These are phyloP conservation scores for Sporothrix curviconia DNA, from an alignment of 2,329 filamentous ascomycete genomes.

Conservation along the genomic window DNA sequence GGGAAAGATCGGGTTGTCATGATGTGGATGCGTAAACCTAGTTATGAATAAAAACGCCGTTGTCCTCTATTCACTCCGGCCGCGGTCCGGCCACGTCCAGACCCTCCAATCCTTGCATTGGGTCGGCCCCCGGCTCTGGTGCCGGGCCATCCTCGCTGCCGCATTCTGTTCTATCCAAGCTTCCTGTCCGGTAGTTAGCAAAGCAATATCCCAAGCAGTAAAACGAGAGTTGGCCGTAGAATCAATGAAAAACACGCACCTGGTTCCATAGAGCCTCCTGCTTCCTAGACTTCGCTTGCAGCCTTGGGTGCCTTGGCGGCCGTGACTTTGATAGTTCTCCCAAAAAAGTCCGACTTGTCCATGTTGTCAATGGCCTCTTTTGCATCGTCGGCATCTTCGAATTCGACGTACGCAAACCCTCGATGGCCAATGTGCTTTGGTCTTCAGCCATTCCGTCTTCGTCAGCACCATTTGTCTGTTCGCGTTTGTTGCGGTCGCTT, in stretches of 20 bases:
- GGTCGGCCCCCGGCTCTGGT: no score
- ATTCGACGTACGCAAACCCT: conserved; percentile 96
- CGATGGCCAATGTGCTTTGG: conserved; percentile 49
- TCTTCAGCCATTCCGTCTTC: background rate
- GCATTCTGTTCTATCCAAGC: conserved; percentile 87
- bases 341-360: conserved; percentile 94
- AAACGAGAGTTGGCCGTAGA: background rate
- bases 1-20: no score
- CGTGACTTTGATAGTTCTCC: conserved; percentile 84
- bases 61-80: conserved; percentile 48
- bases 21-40: no score
- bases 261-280: conserved; percentile 95
- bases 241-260: conserved; percentile 46
- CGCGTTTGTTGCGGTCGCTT: conserved; percentile 67
- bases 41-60: background rate
- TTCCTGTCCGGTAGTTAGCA: conserved; percentile 53
- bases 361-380: conserved; percentile 98
- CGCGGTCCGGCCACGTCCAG: conserved; percentile 92
- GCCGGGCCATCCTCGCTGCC: conserved; percentile 74
- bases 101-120: conserved; percentile 92
- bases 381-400: conserved; percentile 76
- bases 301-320: conserved; percentile 89
- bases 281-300: conserved; percentile 77
- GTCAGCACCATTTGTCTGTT: conserved; percentile 23
- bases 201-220: background rate